Base-by-base conservation (phyloP, 2,329 filamentous ascomycete species). In the Lasiodiplodia gonubiensis region DNA sequence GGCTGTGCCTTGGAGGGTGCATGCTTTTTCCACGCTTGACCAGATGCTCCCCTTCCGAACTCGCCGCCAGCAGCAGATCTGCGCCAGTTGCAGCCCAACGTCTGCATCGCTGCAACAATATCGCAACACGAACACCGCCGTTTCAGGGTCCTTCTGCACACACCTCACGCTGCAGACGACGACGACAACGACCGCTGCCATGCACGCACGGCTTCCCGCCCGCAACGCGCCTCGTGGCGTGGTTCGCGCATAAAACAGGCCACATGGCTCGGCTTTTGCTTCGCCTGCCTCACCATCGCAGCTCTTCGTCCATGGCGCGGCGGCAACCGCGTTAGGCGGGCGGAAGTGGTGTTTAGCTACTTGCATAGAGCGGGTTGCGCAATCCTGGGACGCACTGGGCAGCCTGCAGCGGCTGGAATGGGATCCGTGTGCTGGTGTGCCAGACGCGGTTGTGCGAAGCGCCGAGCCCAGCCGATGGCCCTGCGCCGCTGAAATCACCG, bases 401-500 rank as follows among this genome's bases (percentile, higher is more conserved):
- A 51, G 18, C 59, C 57, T 25, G 55, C 55, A 60, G 37, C 55
- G 7, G n/a, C 33, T 21, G 11, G 27, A 39, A 60, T 60, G 55
- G 55, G 37, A 51, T 46, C 57, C 57, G 57, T 48, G 57, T 33
- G 55, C 55, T 23, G 42, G 57, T 48, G 42, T 48, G 55, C 55
- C 37, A 59, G 37, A 59, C 37, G 14, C 37, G 55, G 37, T 59
- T 18, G 55, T 59, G 57, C 57, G 46, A 51, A 37, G 59, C 59
- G 59, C 59, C 46, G 59, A 51, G 59, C 53, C 49, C 33, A 57
- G 53, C 53, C 53, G 53, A 57, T 33, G 59, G 25, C 42, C 46
- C 30, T 55, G 46, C 59, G 59, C 59, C 59, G 59, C 59, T 63
- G 59, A 63, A 63, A 63, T 63, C 59, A 63, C 59, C 59, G 59